Percentiles rank a stretch among this genome's conserved stretches.
Evolutionary conservation across 192 early-diverging fungal species (phyloP).

Genomic region (Gaertneriomyces semiglobifer): DNA sequence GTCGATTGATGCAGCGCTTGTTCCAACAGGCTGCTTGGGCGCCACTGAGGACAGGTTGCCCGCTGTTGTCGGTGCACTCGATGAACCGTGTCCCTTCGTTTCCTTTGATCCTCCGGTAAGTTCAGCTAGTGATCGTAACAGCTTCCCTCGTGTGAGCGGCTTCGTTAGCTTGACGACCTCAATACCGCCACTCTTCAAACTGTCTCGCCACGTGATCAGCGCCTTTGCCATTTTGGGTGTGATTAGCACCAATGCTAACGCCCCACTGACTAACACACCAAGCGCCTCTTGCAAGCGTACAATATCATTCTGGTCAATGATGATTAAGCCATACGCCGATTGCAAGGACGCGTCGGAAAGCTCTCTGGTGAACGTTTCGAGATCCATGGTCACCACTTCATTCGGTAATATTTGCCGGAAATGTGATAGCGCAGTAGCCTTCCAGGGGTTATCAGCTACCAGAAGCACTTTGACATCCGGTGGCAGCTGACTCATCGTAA

Average conservation of each 20-base stretch:
- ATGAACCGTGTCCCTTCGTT: neutral
- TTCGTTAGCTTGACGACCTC: neutral
- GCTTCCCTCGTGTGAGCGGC: neutral
- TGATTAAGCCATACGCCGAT: neutral
- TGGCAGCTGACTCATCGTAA: neutral
- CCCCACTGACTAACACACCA: neutral
- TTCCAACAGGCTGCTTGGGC: neutral
- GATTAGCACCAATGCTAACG: neutral
- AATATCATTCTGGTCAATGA: neutral
- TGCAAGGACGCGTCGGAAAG: neutral
- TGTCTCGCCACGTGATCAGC: neutral
- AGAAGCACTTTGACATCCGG: neutral
- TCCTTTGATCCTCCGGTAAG: neutral
- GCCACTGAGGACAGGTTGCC: neutral
- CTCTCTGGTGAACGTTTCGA: neutral
- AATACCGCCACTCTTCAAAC: neutral
- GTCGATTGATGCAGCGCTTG: neutral
- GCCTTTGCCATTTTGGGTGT: neutral
- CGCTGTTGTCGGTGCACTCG: neutral
- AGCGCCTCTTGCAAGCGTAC: neutral
- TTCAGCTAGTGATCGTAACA: neutral
- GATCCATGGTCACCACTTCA: neutral
- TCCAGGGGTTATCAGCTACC: constrained; percentile 1
- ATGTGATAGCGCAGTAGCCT: neutral
- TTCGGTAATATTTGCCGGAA: neutral